Percentiles rank a stretch among this genome's conserved stretches.
Evolutionary conservation across 257 asterid species (phyloP).

Genomic region (Lycium barbarum): DNA sequence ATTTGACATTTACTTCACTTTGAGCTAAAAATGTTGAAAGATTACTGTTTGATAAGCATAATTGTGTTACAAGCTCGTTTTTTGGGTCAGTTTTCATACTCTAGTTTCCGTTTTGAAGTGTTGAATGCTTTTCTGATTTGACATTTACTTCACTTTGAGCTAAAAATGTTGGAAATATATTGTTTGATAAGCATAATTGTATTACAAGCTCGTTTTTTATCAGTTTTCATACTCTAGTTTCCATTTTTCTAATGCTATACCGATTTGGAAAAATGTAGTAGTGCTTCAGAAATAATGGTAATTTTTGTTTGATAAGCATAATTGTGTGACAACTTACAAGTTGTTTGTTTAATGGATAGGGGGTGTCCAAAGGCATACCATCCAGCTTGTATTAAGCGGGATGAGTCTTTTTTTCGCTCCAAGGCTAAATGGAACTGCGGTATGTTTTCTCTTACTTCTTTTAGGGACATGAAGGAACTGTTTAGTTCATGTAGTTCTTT

Average conservation of each 20-base stretch:
- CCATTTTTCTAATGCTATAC: conserved; percentile 13
- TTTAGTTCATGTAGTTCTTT: conserved; percentile 14
- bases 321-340: conserved; percentile 25
- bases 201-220: background rate
- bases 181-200: too few species aligned
- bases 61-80: too few species aligned
- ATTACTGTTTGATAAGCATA: too few species aligned
- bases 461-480: background rate
- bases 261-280: background rate
- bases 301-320: conserved; percentile 22
- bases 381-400: conserved; percentile 92
- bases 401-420: conserved; percentile 79
- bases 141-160: too few species aligned
- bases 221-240: background rate
- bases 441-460: conserved; percentile 25
- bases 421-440: conserved; percentile 91
- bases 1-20: conserved; percentile 1
- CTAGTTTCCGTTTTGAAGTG: too few species aligned
- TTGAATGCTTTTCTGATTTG: too few species aligned
- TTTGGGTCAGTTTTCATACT: too few species aligned
- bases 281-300: background rate
- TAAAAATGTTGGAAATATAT: too few species aligned
- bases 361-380: conserved; percentile 99
- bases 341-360: conserved; percentile 55
- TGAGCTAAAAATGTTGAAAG: background rate